Conservation (phyloP, 805 yeast species). For the Nakazawaea molendinolei region DNA sequence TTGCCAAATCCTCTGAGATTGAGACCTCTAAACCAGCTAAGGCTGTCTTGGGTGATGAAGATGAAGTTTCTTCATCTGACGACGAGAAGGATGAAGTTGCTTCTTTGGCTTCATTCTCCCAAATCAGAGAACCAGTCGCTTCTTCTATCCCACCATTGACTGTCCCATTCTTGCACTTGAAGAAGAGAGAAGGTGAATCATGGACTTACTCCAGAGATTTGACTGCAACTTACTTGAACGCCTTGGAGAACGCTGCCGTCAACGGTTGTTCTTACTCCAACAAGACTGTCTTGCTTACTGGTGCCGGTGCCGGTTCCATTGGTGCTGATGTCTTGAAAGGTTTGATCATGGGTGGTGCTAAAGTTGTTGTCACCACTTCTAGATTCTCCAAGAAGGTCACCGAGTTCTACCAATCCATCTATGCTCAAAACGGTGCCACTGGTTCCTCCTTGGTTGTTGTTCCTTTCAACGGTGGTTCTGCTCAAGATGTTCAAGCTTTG, state of each 20-base stretch:
- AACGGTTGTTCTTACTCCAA: constrained; percentile 88
- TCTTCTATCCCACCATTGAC: constrained; percentile 73
- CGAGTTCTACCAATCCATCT: constrained; percentile 90
- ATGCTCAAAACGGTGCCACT: constrained; percentile 86
- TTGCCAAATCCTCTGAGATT: constrained; percentile 64
- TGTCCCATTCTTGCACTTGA: constrained; percentile 90
- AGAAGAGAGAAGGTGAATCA: constrained; percentile 61
- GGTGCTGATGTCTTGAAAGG: constrained; percentile 98
- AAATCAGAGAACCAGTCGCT: constrained; percentile 68
- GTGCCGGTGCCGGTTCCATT: constrained; percentile 98
- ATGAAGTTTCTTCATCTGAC: constrained; percentile 43
- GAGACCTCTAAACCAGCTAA: constrained; percentile 59
- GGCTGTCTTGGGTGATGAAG: constrained; percentile 37
- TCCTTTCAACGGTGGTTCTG: constrained; percentile 98
- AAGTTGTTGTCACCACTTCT: constrained; percentile 92
- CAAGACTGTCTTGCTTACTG: constrained; percentile 87
- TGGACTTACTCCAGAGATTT: constrained; percentile 83
- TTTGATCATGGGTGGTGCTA: constrained; percentile 94
- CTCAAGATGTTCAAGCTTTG: constrained; percentile 84
- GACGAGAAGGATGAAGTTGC: constrained; percentile 73
- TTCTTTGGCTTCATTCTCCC: constrained; percentile 67
- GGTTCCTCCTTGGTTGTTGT: constrained; percentile 93
- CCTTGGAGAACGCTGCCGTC: constrained; percentile 88
- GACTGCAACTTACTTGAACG: constrained; percentile 77
- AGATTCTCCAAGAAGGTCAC: constrained; percentile 91